These are phyloP conservation scores for Saccharomyces uvarum DNA, from an alignment of 1,139 yeast genomes.

Conservation along the genomic window DNA sequence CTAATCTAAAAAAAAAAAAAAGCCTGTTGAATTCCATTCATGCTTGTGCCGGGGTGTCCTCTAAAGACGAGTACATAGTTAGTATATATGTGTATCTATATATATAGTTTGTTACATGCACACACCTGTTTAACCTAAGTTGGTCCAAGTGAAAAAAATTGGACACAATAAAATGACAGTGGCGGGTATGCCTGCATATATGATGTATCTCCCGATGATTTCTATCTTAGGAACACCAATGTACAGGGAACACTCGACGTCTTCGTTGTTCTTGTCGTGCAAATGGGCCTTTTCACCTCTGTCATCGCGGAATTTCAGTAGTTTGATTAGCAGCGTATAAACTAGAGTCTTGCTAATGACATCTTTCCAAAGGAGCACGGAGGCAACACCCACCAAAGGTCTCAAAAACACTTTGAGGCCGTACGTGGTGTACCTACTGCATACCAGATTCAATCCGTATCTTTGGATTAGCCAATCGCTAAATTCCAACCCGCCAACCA, in stretches of 20 bases:
- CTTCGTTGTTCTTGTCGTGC: conserved; percentile 3
- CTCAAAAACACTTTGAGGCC: conserved; percentile 16
- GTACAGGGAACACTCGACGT: conserved; percentile 18
- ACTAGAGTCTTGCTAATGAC: conserved; percentile 25
- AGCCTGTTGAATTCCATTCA: not conserved
- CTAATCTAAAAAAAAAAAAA: not conserved
- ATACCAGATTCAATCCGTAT: conserved; percentile 6
- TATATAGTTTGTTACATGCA: not conserved
- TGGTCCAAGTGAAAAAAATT: conserved; percentile 10
- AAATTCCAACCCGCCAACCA: conserved; percentile 55
- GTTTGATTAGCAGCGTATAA: conserved; percentile 15
- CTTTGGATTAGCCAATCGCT: conserved; percentile 26
- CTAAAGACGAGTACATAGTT: not conserved
- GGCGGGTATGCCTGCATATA: conserved; percentile 30
- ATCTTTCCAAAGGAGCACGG: conserved; percentile 28
- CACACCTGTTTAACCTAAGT: not conserved
- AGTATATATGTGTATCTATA: not conserved
- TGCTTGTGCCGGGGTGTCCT: not conserved
- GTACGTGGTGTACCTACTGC: conserved; percentile 9
- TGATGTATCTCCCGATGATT: conserved; percentile 25
- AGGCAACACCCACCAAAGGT: conserved; percentile 25
- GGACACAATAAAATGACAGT: conserved; percentile 25
- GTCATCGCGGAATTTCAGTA: conserved; percentile 21
- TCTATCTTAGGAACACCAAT: conserved; percentile 26
- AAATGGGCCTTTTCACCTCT: conserved; percentile 12